phyloP scores from a whole-genome alignment of 2,329 filamentous ascomycete genomes.

The Tolypocladium paradoxum region DNA sequence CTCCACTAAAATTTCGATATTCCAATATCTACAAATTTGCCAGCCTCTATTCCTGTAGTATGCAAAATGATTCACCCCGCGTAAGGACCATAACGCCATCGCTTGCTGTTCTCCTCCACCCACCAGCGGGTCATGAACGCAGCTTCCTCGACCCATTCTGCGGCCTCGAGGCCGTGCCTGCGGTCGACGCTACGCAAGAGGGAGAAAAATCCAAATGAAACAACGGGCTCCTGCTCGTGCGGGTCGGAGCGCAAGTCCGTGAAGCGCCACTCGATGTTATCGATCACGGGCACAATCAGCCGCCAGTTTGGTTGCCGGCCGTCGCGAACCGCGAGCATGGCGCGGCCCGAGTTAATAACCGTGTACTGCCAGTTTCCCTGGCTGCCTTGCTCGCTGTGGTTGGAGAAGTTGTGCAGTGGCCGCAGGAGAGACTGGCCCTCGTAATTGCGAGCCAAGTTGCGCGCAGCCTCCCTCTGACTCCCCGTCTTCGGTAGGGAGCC shows the following conservation, averaged over 20 bases:
- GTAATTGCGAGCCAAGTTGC: conserved; percentile 20
- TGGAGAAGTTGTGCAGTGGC: conserved; percentile 10
- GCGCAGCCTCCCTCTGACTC: conserved; percentile 9
- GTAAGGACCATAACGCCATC: conserved; percentile 16
- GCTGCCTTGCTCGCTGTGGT: conserved; percentile 1
- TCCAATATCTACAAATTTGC: no score
- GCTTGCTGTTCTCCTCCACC: conserved; percentile 22
- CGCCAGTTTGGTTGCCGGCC: conserved; percentile 9
- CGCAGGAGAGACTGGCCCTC: conserved; percentile 24
- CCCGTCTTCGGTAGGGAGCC: conserved; percentile 17
- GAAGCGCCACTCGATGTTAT: conserved; percentile 19
- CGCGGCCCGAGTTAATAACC: conserved; percentile 13
- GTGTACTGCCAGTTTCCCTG: conserved; percentile 13
- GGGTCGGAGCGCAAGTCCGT: conserved; percentile 16
- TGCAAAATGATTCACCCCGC: no score
- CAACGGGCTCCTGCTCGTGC: conserved; percentile 13
- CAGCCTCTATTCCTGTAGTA: no score
- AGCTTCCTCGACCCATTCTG: conserved; percentile 20
- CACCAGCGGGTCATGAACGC: conserved; percentile 21
- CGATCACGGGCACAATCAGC: conserved; percentile 12
- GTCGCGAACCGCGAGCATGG: conserved; percentile 11
- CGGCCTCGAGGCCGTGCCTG: conserved; percentile 11
- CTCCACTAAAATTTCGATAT: no score
- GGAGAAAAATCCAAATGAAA: conserved; percentile 12
- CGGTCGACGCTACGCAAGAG: conserved; percentile 10